Conservation (phyloP, 768 basidiomycete species). For the Leucocoprinus birnbaumii region DNA sequence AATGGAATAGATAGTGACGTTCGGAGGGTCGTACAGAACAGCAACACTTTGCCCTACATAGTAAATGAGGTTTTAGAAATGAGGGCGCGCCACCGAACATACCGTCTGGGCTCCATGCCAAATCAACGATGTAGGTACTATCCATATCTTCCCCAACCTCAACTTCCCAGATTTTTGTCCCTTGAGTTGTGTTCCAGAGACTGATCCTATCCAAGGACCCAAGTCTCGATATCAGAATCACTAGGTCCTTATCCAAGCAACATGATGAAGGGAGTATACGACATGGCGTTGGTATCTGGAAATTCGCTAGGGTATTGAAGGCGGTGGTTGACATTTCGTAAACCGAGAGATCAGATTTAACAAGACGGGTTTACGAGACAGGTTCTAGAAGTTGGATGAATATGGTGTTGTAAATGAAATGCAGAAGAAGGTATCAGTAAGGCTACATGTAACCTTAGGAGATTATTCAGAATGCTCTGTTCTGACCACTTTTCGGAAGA, state of each 20-base stretch:
- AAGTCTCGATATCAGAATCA: slow-evolving; percentile 63
- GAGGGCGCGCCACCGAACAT: slow-evolving; percentile 13
- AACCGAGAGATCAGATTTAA: too few species aligned
- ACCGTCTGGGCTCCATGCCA: slow-evolving; percentile 88
- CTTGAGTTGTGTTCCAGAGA: slow-evolving; percentile 76
- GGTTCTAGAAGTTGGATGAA: too few species aligned
- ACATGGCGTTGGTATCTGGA: slow-evolving; percentile 54
- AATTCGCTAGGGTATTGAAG: slow-evolving; percentile 54
- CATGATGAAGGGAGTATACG: slow-evolving; percentile 64
- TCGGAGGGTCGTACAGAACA: slow-evolving; percentile 65
- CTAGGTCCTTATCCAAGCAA: slow-evolving; percentile 83
- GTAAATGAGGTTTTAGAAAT: background rate
- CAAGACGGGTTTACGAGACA: too few species aligned
- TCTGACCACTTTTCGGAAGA: too few species aligned
- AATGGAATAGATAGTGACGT: slow-evolving; percentile 70
- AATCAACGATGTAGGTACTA: slow-evolving; percentile 48
- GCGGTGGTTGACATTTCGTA: slow-evolving; percentile 40
- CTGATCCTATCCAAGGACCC: slow-evolving; percentile 69
- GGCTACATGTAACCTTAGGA: background rate
- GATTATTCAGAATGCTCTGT: too few species aligned
- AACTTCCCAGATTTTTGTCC: slow-evolving; percentile 80
- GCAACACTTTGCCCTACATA: slow-evolving; percentile 65
- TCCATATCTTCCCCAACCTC: slow-evolving; percentile 51
- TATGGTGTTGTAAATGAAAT: too few species aligned
- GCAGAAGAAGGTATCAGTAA: too few species aligned